These are phyloP conservation scores for Chloropicon primus DNA, from an alignment of 139 green algal species.

Conservation along the genomic window DNA sequence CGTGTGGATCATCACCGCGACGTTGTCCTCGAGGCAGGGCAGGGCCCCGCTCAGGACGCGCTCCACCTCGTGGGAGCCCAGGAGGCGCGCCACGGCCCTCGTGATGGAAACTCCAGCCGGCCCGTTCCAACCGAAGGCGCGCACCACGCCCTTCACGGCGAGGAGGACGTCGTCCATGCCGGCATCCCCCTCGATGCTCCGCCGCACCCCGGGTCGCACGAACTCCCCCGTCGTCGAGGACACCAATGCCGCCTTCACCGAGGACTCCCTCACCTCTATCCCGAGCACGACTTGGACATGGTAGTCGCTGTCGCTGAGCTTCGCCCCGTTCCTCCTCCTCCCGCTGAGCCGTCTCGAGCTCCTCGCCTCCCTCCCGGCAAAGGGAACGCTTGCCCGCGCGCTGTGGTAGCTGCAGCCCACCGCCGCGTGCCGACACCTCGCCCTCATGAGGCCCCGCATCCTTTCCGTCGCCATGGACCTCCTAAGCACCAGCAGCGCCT, in stretches of 20 bases:
- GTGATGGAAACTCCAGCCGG: slow-evolving; percentile 9
- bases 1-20: slow-evolving; percentile 16
- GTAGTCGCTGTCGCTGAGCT: slow-evolving; percentile 8
- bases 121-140: neutral
- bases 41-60: neutral
- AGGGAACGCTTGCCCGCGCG: too few relatives aligned
- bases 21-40: neutral
- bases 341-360: too few relatives aligned
- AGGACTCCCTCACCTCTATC: slow-evolving; percentile 6
- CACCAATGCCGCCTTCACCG: slow-evolving; percentile 6
- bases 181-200: neutral
- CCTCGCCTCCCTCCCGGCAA: too few relatives aligned
- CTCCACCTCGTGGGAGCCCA: neutral
- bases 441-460: too few relatives aligned
- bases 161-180: neutral
- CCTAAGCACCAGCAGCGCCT: too few relatives aligned
- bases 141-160: neutral
- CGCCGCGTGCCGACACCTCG: too few relatives aligned
- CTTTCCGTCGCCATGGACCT: too few relatives aligned
- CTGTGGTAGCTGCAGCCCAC: too few relatives aligned
- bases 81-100: neutral
- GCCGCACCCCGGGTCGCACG: neutral
- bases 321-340: neutral
- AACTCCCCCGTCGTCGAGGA: slow-evolving; percentile 12
- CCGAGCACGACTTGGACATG: slow-evolving; percentile 10